Base-by-base conservation (phyloP, 257 asterid genomes). In the Datura wrightii region DNA sequence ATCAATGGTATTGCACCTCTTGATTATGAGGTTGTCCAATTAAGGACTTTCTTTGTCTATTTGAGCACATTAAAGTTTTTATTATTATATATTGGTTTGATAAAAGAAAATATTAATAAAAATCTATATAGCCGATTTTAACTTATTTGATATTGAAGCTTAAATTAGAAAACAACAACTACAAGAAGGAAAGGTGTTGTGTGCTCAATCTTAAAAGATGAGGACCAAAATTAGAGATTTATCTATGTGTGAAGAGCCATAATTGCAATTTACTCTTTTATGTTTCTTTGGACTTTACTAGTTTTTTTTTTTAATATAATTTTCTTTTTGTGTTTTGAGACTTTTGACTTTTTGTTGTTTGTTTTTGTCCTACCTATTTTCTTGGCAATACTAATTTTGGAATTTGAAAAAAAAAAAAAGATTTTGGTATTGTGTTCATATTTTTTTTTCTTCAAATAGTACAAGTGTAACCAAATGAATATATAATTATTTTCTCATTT, bases 181-280 rank as follows among this genome's bases (percentile, higher is more conserved):
- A 67, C 41, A 19, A n/a, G 0, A 72, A 72, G n/a, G 1, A 72
- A 42, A 71, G 8, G 10, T 70, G 10, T 41, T 70, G 54, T 70
- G 79, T 71, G 7, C 14, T 44, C 1, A 71, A 72, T n/a, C 1
- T 24, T 13, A 44, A n/a, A 72, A 1, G 39, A 5, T 44, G 41
- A 72, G 5, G 80, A 10, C 80, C 11, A 72, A 72, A 71, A 42
- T 42, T 71, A 44, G 79, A 71, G 1, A 71, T 71, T n/a, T n/a
- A 71, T 18, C 14, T 9, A 8, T 42, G 7, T 5, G 8, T 41
- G 15, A n/a, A 39, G 79, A 71, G 37, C 39, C 37, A 42, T 42
- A 72, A 46, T 72, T 72, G 80, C 58, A 72, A 46, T 19, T 72
- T 41, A 16, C 80, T 44, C 10, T 18, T 18, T 72, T 19, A 10